phyloP scores from a whole-genome alignment of 352 stramenopile species.

The Pilasporangium apinafurcum region DNA sequence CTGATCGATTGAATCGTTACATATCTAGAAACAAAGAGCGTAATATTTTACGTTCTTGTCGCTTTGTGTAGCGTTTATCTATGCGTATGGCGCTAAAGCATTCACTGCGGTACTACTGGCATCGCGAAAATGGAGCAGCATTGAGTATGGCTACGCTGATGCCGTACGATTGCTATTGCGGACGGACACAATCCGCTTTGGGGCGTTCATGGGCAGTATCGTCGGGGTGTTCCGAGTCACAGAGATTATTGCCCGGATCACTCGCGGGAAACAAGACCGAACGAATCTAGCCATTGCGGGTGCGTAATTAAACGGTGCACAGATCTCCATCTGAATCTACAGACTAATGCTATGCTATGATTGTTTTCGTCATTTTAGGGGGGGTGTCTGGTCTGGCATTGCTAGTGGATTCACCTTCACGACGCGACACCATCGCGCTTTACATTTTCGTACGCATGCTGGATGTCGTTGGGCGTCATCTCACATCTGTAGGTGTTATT shows the following conservation, averaged over 20 bases:
- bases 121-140: slow-evolving; percentile 69
- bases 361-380: slow-evolving; percentile 13
- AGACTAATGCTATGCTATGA: background rate
- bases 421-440: slow-evolving; percentile 66
- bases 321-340: background rate
- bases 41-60: background rate
- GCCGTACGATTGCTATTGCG: slow-evolving; percentile 59
- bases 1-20: background rate
- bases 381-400: slow-evolving; percentile 59
- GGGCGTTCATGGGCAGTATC: slow-evolving; percentile 67
- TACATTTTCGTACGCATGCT: slow-evolving; percentile 87
- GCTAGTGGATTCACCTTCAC: slow-evolving; percentile 56
- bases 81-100: slow-evolving; percentile 77
- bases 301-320: background rate
- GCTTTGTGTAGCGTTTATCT: slow-evolving; percentile 33
- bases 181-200: slow-evolving; percentile 70
- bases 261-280: slow-evolving; percentile 37
- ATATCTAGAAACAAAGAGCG: background rate
- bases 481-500: slow-evolving; percentile 42
- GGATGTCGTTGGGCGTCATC: slow-evolving; percentile 69
- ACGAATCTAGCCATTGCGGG: slow-evolving; percentile 66
- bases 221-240: slow-evolving; percentile 66
- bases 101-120: slow-evolving; percentile 76
- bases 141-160: slow-evolving; percentile 74
- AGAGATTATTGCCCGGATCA: slow-evolving; percentile 40